phyloP scores from a whole-genome alignment of 306 rosid species.

The Pyrus communis region DNA sequence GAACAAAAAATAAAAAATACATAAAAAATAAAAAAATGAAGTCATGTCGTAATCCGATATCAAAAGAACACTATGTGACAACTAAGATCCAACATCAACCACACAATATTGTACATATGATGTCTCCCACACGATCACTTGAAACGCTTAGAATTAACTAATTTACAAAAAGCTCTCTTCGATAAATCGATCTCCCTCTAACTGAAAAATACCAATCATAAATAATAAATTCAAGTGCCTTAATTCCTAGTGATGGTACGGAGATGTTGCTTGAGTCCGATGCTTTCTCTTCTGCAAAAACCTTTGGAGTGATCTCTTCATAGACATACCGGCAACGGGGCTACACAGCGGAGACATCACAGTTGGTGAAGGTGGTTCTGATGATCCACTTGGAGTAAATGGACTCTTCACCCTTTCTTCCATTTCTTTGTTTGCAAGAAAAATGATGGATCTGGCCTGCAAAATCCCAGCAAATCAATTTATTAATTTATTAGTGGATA shows the following conservation, averaged over 20 bases:
- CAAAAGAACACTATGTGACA: not conserved
- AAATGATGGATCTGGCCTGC: slow-evolving; percentile 13
- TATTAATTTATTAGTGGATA: not conserved
- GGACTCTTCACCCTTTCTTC: slow-evolving; percentile 1
- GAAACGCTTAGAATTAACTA: not conserved
- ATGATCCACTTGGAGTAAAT: not conserved
- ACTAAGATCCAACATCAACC: not conserved
- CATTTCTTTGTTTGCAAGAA: slow-evolving; percentile 11
- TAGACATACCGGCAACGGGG: slow-evolving; percentile 33
- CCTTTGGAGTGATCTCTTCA: slow-evolving; percentile 63
- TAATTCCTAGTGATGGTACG: slow-evolving; percentile 1
- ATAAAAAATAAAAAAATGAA: not conserved
- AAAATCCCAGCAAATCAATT: not conserved
- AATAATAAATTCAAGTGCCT: not conserved
- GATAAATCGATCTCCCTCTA: not conserved
- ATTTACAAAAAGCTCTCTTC: not conserved
- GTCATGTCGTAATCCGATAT: not conserved
- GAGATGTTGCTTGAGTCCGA: slow-evolving; percentile 50
- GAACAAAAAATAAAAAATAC: no score
- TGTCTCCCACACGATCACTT: not conserved
- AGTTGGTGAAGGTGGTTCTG: slow-evolving; percentile 9
- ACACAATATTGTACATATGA: not conserved
- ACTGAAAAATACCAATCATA: not conserved
- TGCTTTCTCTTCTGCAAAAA: slow-evolving; percentile 64
- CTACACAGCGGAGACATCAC: slow-evolving; percentile 18